phyloP scores from a whole-genome alignment of 345 rosid species.

The Salix udensis region DNA sequence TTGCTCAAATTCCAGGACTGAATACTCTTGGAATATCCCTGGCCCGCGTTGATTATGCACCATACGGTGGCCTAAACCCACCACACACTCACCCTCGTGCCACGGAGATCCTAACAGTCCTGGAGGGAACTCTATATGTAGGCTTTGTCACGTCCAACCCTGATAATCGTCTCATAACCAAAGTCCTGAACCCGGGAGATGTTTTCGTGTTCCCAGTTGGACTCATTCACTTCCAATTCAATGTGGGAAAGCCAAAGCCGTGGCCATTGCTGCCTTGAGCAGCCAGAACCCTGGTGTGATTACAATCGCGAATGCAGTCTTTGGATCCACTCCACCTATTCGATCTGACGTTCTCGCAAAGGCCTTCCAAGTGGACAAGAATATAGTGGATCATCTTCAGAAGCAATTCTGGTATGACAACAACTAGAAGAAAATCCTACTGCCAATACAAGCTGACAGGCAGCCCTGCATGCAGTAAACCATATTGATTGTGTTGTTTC shows the following conservation, averaged over 20 bases:
- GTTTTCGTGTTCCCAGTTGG: constrained; percentile 10
- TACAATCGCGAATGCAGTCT: constrained; percentile 8
- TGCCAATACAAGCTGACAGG: neutral
- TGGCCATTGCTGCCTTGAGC: constrained; percentile 1
- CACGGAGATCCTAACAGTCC: neutral
- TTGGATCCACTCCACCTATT: neutral
- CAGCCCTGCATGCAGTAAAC: neutral
- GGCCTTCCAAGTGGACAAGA: constrained; percentile 14
- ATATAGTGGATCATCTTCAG: neutral
- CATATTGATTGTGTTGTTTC: neutral
- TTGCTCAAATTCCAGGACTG: constrained; percentile 1
- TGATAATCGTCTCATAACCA: constrained; percentile 7
- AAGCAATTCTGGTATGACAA: neutral
- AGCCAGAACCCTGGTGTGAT: constrained; percentile 18
- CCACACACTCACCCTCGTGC: constrained; percentile 10
- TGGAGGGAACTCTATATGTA: constrained; percentile 1
- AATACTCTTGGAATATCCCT: constrained; percentile 13
- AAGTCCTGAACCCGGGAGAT: constrained; percentile 4
- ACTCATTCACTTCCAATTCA: constrained; percentile 5
- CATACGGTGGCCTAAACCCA: neutral
- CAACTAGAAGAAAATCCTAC: neutral
- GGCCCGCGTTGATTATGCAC: neutral
- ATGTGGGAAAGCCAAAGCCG: constrained; percentile 10
- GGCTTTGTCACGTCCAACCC: constrained; percentile 11
- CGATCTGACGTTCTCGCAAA: constrained; percentile 12